A percentile compares a stretch with the other conserved stretches of the same genome.
These are phyloP conservation scores for Setaria viridis DNA, from an alignment of 202 grass and related monocot genomes.

Conservation along the genomic window DNA sequence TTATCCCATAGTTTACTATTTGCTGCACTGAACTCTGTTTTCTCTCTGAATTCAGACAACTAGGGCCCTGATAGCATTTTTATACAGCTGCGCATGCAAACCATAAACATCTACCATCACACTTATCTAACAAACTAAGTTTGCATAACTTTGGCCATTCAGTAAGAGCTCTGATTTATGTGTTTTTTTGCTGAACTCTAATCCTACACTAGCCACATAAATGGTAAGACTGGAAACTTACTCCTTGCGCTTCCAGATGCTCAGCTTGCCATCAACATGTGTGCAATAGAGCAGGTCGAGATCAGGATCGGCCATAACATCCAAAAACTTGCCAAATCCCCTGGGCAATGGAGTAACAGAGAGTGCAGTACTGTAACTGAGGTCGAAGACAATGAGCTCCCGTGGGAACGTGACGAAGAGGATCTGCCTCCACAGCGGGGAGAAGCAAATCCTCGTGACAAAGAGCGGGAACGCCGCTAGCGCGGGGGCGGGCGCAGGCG, in stretches of 20 bases:
- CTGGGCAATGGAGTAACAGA: constrained; percentile 68
- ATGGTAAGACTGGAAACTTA: constrained; percentile 34
- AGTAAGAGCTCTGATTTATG: neutral
- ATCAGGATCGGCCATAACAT: constrained; percentile 83
- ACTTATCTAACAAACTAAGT: constrained; percentile 26
- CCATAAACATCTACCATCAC: neutral
- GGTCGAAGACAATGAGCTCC: constrained; percentile 87
- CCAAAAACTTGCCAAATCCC: constrained; percentile 79
- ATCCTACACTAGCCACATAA: constrained; percentile 31
- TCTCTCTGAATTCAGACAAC: constrained; percentile 8
- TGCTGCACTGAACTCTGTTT: neutral
- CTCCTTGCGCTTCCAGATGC: constrained; percentile 95
- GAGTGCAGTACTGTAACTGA: constrained; percentile 78
- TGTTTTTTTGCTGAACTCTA: constrained; percentile 7
- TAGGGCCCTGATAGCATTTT: constrained; percentile 30
- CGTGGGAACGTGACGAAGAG: constrained; percentile 67
- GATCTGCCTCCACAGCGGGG: constrained; percentile 79
- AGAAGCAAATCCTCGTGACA: constrained; percentile 72
- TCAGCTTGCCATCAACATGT: constrained; percentile 87
- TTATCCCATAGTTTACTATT: constrained; percentile 32
- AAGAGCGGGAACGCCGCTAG: constrained; percentile 72
- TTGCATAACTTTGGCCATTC: neutral
- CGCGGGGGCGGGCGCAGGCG: constrained; percentile 62
- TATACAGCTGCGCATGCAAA: constrained; percentile 9
- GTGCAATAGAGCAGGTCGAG: constrained; percentile 79